Conservation (phyloP, 179 eudicot genomes). For the Silene vulgaris region DNA sequence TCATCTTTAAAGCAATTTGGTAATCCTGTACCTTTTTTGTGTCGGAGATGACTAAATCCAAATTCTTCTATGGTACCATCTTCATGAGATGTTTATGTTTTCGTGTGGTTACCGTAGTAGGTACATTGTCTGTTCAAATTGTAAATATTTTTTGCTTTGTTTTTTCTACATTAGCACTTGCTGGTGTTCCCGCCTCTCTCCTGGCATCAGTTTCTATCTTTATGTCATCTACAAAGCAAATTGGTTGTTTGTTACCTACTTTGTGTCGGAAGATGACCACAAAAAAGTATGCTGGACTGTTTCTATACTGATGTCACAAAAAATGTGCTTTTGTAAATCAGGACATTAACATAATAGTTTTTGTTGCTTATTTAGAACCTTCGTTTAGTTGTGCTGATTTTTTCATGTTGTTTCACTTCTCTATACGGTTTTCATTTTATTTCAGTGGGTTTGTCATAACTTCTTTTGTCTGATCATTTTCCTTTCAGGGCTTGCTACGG, state of each 20-base stretch:
- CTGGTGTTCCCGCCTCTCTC: background rate
- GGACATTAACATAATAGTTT: constrained; percentile 6
- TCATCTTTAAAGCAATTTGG: background rate
- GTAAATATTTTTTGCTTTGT: background rate
- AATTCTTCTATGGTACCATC: constrained; percentile 21
- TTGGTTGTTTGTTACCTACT: constrained; percentile 20
- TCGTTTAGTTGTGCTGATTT: too few species aligned
- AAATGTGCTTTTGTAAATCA: constrained; percentile 10
- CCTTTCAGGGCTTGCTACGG: constrained; percentile 73
- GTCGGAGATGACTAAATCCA: constrained; percentile 30
- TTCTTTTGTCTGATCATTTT: background rate
- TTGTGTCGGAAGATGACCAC: constrained; percentile 61
- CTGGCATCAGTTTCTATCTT: background rate
- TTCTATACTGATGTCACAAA: background rate
- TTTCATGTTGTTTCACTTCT: background rate
- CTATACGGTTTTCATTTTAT: background rate
- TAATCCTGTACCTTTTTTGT: constrained; percentile 17
- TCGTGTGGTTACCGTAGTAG: background rate
- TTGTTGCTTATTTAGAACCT: background rate
- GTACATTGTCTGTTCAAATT: background rate
- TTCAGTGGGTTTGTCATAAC: too few species aligned
- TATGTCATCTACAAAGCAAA: constrained; percentile 24
- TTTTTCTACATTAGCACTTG: background rate
- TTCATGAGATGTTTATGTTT: background rate
- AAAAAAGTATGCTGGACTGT: constrained; percentile 17